phyloP scores from a whole-genome alignment of 2,329 filamentous ascomycete genomes.

The Pestalotiopsis fici region DNA sequence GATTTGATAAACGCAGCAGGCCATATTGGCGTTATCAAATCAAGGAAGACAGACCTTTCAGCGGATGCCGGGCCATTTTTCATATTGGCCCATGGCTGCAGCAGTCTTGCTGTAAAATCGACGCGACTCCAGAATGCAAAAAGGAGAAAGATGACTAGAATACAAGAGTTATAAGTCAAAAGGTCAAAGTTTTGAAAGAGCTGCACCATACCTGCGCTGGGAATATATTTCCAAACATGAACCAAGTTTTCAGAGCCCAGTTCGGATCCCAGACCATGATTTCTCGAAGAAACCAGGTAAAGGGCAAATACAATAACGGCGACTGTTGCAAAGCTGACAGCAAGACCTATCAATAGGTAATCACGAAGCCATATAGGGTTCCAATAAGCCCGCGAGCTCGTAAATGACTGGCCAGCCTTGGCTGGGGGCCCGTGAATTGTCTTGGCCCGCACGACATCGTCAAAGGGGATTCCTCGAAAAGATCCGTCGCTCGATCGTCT shows the following conservation, averaged over 20 bases:
- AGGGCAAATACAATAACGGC: not conserved
- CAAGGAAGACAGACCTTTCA: slow-evolving; percentile 1
- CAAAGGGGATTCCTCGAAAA: not conserved
- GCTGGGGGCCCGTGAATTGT: not conserved
- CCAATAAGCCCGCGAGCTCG: not conserved
- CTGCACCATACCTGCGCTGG: not conserved
- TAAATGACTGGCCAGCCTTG: not conserved
- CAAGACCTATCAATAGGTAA: not conserved
- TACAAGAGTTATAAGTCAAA: no score
- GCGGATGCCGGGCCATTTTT: not conserved
- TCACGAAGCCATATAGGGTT: slow-evolving; percentile 1
- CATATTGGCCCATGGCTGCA: slow-evolving; percentile 10
- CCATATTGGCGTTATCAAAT: not conserved
- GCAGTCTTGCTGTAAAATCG: slow-evolving; percentile 4
- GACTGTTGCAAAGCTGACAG: not conserved
- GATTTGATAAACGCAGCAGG: not conserved
- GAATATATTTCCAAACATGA: slow-evolving; percentile 7
- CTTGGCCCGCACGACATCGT: not conserved
- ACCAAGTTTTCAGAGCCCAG: not conserved
- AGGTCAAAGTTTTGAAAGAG: not conserved
- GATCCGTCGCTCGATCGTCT: not conserved
- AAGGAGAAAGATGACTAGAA: not conserved
- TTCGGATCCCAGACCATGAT: not conserved
- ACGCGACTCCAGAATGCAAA: slow-evolving; percentile 7
- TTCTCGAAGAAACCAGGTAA: not conserved